Evolutionary conservation across 805 yeast genomes (phyloP).

Genomic region (Candida lessepsii): DNA sequence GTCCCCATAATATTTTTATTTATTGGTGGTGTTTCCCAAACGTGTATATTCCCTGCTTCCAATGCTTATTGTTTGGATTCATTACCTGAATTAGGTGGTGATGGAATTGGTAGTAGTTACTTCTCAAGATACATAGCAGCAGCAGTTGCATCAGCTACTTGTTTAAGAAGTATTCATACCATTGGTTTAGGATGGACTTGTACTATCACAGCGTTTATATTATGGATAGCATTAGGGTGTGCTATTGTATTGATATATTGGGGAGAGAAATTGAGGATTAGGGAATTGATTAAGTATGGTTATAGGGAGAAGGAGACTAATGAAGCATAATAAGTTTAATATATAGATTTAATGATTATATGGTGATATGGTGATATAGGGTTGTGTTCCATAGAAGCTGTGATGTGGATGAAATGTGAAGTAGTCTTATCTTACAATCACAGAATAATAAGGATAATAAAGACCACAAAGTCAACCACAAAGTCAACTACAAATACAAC

Average conservation of each 20-base stretch:
- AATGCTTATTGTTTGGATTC: slow-evolving; percentile 61
- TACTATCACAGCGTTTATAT: slow-evolving; percentile 46
- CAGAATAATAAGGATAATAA: too few species aligned
- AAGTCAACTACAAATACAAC: too few species aligned
- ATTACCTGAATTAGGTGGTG: slow-evolving; percentile 53
- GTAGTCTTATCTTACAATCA: too few species aligned
- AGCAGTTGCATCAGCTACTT: slow-evolving; percentile 51
- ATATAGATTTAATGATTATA: too few species aligned
- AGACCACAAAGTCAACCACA: too few species aligned
- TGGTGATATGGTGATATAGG: too few species aligned
- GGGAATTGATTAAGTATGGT: slow-evolving; percentile 21
- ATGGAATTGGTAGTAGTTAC: slow-evolving; percentile 56
- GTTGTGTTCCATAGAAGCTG: too few species aligned
- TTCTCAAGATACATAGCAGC: slow-evolving; percentile 50
- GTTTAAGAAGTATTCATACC: slow-evolving; percentile 42
- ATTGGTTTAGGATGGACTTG: slow-evolving; percentile 60
- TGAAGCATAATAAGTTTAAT: background rate
- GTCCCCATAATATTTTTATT: slow-evolving; percentile 52
- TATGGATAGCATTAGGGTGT: slow-evolving; percentile 37
- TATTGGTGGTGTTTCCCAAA: slow-evolving; percentile 49
- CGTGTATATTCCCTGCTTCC: slow-evolving; percentile 49
- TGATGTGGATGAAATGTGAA: too few species aligned
- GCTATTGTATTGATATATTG: slow-evolving; percentile 32
- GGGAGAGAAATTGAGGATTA: slow-evolving; percentile 40
- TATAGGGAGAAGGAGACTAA: background rate